phyloP scores from a whole-genome alignment of 352 stramenopile species.

The Nothophytophthora sp. region DNA sequence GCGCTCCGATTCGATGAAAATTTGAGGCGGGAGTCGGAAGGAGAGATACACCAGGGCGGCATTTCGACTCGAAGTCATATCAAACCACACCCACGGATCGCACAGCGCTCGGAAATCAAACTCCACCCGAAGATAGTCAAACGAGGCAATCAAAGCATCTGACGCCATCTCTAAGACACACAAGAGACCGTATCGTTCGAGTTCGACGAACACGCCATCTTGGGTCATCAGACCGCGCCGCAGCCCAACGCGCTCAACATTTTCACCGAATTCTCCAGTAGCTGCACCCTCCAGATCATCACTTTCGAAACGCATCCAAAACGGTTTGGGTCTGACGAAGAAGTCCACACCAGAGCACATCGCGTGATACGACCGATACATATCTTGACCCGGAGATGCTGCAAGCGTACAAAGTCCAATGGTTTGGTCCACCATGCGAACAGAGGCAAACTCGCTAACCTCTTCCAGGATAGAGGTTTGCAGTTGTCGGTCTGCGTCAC shows the following conservation, averaged over 20 bases:
- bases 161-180: slow-evolving; percentile 17
- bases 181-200: slow-evolving; percentile 15
- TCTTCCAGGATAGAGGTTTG: slow-evolving; percentile 29
- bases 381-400: slow-evolving; percentile 20
- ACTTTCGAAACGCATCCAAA: slow-evolving; percentile 58
- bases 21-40: slow-evolving; percentile 38
- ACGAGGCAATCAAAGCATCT: slow-evolving; percentile 20
- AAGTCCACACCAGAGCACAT: slow-evolving; percentile 40
- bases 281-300: slow-evolving; percentile 37
- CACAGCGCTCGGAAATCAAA: slow-evolving; percentile 52
- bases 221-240: slow-evolving; percentile 36
- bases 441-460: slow-evolving; percentile 29
- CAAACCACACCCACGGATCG: slow-evolving; percentile 47
- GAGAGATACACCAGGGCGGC: slow-evolving; percentile 34
- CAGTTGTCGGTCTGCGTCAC: slow-evolving; percentile 11
- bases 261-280: slow-evolving; percentile 11
- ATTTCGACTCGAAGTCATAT: slow-evolving; percentile 21
- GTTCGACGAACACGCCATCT: slow-evolving; percentile 29
- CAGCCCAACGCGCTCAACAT: slow-evolving; percentile 23
- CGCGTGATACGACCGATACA: slow-evolving; percentile 41
- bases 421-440: slow-evolving; percentile 35
- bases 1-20: slow-evolving; percentile 32
- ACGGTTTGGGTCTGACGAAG: slow-evolving; percentile 20
- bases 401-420: slow-evolving; percentile 55
- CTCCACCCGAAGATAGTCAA: slow-evolving; percentile 20